Base-by-base conservation (phyloP, 164 flowering plant species). In the Houttuynia cordata region DNA sequence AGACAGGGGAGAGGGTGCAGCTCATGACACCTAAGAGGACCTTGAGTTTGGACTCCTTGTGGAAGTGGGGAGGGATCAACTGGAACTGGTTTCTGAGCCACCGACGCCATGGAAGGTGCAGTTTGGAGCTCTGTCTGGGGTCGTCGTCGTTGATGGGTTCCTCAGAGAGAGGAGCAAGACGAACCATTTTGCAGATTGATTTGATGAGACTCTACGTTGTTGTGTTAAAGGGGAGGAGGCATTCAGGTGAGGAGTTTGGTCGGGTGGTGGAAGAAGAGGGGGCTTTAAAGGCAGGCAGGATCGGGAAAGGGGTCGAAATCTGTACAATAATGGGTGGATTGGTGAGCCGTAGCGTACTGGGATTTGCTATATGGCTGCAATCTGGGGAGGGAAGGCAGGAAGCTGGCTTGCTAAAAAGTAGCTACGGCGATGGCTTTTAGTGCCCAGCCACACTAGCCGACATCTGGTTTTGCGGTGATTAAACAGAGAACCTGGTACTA, bases 1-100 rank as follows among this genome's bases (percentile, higher is more conserved):
- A n/a, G 52, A 86, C 59, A 18, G 96, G 90, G 56, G 83, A 82
- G 40, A 86, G 92, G 70, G 96, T 92, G 71, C 92, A 86, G 60
- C 80, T 92, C 59, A 86, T 57, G 51, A 88, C 96, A 61, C 85
- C 81, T 21, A 88, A 70, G 51, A 88, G 85, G 66, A 84, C 52
- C 51, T 69, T 81, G 61, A 85, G 79, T 69, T 85, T 83, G 39
- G 90, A 82, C 66, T 80, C 83, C 68, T 79, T 83, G 78, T 55
- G 71, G 79, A 77, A 81, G 59, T 76, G 71, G 8, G 73, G 70
- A 47, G 81, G 76, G 58, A 83, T 59, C 49, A 77, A 84, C 55
- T 82, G 58, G 8, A 10, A 42, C 52, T 78, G 87, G 62, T 57
- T 74, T 39, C 71, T 83, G 61, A 87, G 67, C 95, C 95, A 87